Conservation (phyloP, 345 rosid species). For the Conringia planisiliqua region DNA sequence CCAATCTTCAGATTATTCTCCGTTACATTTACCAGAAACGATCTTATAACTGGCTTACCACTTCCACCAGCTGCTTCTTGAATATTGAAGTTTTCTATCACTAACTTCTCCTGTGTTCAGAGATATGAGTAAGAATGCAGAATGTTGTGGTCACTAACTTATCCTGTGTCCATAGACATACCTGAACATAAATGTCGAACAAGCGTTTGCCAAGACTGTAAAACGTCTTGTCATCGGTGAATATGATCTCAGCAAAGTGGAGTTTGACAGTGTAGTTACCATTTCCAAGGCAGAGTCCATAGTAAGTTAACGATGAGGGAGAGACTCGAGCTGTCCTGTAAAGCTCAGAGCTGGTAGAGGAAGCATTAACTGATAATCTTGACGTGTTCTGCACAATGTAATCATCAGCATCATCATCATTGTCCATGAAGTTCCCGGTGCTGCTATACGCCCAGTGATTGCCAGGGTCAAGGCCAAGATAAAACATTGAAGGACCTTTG, state of each 20-base stretch:
- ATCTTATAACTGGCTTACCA: conserved; percentile 43
- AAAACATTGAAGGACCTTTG: conserved; percentile 75
- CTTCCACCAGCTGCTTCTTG: conserved; percentile 57
- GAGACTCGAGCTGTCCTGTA: conserved; percentile 71
- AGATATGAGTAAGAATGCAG: background rate
- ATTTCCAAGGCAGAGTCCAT: conserved; percentile 68
- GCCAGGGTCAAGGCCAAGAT: conserved; percentile 8
- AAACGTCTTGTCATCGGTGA: conserved; percentile 49
- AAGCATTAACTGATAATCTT: conserved; percentile 39
- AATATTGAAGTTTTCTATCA: conserved; percentile 56
- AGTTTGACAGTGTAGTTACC: conserved; percentile 80
- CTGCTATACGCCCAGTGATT: conserved; percentile 81
- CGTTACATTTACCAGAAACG: conserved; percentile 32
- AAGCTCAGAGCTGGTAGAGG: conserved; percentile 36
- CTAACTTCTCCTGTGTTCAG: conserved; percentile 46
- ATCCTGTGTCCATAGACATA: conserved; percentile 41
- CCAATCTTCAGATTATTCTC: conserved; percentile 56
- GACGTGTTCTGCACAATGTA: conserved; percentile 54
- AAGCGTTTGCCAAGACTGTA: conserved; percentile 63
- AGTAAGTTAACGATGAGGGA: conserved; percentile 76
- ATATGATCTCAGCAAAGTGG: conserved; percentile 83
- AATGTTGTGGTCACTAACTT: conserved; percentile 35
- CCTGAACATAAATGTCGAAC: conserved; percentile 84
- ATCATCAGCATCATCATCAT: conserved; percentile 53
- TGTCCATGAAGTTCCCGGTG: conserved; percentile 88